Conservation (phyloP, 768 basidiomycete species). For the Clavaria fumosa region DNA sequence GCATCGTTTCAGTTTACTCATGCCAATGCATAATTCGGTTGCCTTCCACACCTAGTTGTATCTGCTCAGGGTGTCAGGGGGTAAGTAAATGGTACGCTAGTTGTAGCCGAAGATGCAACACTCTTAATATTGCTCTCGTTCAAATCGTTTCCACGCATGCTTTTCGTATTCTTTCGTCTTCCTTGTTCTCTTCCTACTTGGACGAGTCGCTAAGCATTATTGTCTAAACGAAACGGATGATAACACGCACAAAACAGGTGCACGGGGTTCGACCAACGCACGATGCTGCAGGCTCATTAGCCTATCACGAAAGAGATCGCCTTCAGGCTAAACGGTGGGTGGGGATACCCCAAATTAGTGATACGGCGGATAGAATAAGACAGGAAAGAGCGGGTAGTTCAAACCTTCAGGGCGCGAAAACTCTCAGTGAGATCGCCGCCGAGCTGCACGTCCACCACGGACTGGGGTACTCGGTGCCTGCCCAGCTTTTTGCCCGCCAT, state of each 20-base stretch:
- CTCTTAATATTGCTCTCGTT: conserved; percentile 14
- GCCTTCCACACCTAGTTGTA: no score
- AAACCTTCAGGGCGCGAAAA: conserved; percentile 67
- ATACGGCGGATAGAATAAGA: not conserved
- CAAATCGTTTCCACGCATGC: conserved; percentile 66
- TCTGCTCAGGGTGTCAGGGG: no score
- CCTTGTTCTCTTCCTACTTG: conserved; percentile 34
- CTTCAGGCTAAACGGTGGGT: conserved; percentile 58
- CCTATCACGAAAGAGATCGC: conserved; percentile 82
- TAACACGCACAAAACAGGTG: conserved; percentile 50
- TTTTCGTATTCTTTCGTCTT: conserved; percentile 55
- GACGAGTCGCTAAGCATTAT: conserved; percentile 2
- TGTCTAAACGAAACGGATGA: not conserved
- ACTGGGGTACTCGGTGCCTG: conserved; percentile 59
- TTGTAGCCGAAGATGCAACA: no score
- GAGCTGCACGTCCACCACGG: conserved; percentile 68
- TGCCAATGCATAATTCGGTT: no score
- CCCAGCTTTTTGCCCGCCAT: conserved; percentile 65
- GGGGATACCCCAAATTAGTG: no score
- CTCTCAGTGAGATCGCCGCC: conserved; percentile 84
- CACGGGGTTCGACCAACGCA: conserved; percentile 74
- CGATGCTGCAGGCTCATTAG: conserved; percentile 80
- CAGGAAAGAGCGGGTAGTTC: conserved; percentile 13
- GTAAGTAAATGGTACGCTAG: no score
- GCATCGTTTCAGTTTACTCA: no score